Evolutionary conservation across 192 early-diverging fungal species (phyloP).

Genomic region (Linnemannia elongata): DNA sequence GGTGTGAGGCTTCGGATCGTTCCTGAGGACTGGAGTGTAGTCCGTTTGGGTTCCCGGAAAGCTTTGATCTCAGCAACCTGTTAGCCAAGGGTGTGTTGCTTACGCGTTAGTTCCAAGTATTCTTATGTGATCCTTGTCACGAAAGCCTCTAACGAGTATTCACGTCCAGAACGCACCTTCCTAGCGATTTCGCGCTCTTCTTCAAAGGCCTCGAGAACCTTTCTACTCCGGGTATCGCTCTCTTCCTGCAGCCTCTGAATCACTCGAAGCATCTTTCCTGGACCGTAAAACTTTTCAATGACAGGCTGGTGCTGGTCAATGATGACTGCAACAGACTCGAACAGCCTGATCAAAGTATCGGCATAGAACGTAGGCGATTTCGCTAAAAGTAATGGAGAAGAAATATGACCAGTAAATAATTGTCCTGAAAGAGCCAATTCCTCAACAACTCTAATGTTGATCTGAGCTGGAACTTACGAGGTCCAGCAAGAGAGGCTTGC

Average conservation of each 20-base stretch:
- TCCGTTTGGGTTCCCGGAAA: conserved; percentile 55
- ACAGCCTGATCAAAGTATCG: conserved; percentile 84
- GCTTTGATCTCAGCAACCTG: conserved; percentile 70
- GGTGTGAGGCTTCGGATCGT: conserved; percentile 48
- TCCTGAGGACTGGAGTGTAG: conserved; percentile 13
- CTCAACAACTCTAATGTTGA: neutral
- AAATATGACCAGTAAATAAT: neutral
- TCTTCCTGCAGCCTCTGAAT: conserved; percentile 93
- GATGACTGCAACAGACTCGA: conserved; percentile 90
- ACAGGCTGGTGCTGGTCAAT: conserved; percentile 90
- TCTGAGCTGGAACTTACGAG: conserved; percentile 37
- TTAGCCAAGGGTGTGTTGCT: neutral
- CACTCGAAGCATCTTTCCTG: conserved; percentile 88
- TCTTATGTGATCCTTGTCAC: neutral
- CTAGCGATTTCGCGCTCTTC: conserved; percentile 74
- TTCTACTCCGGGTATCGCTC: conserved; percentile 81
- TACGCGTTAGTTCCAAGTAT: neutral
- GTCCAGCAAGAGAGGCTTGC: conserved; percentile 71
- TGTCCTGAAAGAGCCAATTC: neutral
- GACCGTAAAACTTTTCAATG: conserved; percentile 88
- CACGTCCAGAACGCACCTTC: conserved; percentile 48
- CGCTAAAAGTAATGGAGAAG: conserved; percentile 32
- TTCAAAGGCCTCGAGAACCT: conserved; percentile 84
- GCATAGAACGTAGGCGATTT: conserved; percentile 76
- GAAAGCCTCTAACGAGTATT: neutral